These are phyloP conservation scores for Otatea glauca DNA, from an alignment of 176 grass and related monocot genomes.

Conservation along the genomic window DNA sequence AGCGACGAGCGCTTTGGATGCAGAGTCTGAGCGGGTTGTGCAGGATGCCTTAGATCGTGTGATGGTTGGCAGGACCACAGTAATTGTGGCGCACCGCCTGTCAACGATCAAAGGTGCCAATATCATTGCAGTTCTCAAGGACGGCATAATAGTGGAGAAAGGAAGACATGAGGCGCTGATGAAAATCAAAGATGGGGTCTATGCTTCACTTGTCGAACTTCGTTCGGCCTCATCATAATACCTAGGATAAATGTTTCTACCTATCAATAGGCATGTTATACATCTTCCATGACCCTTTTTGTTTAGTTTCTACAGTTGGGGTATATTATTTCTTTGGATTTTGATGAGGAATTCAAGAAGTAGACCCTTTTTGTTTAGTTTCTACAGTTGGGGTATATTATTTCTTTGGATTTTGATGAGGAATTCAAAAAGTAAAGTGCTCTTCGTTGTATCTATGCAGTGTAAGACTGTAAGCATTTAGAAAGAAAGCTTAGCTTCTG, in stretches of 20 bases:
- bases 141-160: conserved; percentile 72
- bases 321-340: conserved; percentile 11
- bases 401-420: conserved; percentile 29
- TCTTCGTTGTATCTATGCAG: too few species aligned
- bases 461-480: too few species aligned
- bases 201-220: conserved; percentile 72
- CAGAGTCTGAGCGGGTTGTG: conserved; percentile 77
- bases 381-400: background rate
- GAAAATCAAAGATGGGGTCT: conserved; percentile 69
- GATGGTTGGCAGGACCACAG: conserved; percentile 77
- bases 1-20: conserved; percentile 80
- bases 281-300: conserved; percentile 6
- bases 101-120: conserved; percentile 73
- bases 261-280: background rate
- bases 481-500: too few species aligned
- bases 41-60: conserved; percentile 73
- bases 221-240: conserved; percentile 40
- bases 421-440: too few species aligned
- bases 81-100: conserved; percentile 78
- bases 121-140: conserved; percentile 81
- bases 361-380: conserved; percentile 7
- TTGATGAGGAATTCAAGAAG: conserved; percentile 17
- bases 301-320: background rate
- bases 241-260: conserved; percentile 18
- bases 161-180: conserved; percentile 67